Evolutionary conservation across 345 rosid species (phyloP).

Genomic region (Kandelia obovata): DNA sequence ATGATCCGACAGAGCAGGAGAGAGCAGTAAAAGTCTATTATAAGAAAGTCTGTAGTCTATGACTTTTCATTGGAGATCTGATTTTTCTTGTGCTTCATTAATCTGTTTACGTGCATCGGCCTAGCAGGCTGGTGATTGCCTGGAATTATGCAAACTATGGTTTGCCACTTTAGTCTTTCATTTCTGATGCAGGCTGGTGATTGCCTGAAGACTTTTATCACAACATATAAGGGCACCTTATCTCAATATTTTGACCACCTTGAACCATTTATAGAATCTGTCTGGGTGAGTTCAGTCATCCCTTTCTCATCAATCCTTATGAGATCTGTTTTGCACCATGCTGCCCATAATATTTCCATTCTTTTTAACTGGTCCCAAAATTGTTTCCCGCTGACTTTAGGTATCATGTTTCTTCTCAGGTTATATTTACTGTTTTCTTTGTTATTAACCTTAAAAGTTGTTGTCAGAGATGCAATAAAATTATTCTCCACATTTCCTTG

Average conservation of each 20-base stretch:
- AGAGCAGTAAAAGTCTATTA: conserved; percentile 3
- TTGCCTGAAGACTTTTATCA: conserved; percentile 14
- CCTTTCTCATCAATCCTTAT: background rate
- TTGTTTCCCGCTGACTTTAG: no score
- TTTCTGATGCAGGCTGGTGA: conserved; percentile 12
- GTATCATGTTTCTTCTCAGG: no score
- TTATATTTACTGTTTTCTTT: no score
- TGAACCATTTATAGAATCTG: background rate
- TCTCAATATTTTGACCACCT: conserved; percentile 10
- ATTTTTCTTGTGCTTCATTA: background rate
- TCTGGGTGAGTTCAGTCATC: conserved; percentile 14
- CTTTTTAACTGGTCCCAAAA: no score
- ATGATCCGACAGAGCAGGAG: background rate
- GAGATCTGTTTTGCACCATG: no score
- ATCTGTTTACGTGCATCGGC: no score
- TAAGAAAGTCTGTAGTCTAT: background rate
- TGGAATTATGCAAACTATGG: no score
- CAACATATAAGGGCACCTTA: conserved; percentile 1
- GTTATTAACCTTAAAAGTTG: no score
- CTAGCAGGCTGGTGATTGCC: no score
- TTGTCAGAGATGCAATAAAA: no score
- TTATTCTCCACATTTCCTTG: no score
- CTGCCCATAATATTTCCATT: no score
- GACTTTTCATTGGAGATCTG: background rate
- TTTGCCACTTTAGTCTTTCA: background rate